These are phyloP conservation scores for Penicillium subrubescens DNA, from an alignment of 495 filamentous ascomycete species.

Conservation along the genomic window DNA sequence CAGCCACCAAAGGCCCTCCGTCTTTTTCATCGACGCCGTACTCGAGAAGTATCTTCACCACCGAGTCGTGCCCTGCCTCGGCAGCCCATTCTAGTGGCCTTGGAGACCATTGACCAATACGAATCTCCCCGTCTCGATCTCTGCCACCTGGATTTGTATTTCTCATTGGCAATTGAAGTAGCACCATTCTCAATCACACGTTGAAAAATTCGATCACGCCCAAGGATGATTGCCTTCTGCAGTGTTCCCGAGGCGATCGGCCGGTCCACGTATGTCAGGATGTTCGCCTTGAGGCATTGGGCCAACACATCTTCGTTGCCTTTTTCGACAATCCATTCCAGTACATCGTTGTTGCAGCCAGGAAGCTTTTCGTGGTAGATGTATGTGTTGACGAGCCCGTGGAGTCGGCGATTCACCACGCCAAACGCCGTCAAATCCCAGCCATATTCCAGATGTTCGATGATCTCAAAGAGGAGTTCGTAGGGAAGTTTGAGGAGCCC, in stretches of 20 bases:
- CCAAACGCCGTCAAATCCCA: slow-evolving; percentile 1
- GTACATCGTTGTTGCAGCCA: background rate
- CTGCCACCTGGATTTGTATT: background rate
- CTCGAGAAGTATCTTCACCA: background rate
- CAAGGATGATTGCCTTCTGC: background rate
- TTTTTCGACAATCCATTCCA: background rate
- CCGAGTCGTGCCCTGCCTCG: background rate
- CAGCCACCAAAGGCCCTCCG: background rate
- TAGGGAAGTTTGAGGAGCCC: background rate
- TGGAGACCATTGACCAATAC: background rate
- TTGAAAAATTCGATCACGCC: background rate
- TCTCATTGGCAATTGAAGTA: background rate
- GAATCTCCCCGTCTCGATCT: background rate
- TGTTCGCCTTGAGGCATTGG: background rate
- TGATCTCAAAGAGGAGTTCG: background rate
- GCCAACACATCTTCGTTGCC: background rate
- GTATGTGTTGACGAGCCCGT: background rate
- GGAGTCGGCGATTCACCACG: background rate
- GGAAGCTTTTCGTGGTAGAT: background rate
- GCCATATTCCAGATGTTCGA: background rate
- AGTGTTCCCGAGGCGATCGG: background rate
- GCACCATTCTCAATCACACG: background rate
- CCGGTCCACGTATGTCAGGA: background rate
- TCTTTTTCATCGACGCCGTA: background rate
- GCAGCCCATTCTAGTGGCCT: background rate